Evolutionary conservation across 2,329 filamentous ascomycete genomes (phyloP), one percentile per base, ranked within the genome.

Genomic region (Sporothrix pallida): DNA sequence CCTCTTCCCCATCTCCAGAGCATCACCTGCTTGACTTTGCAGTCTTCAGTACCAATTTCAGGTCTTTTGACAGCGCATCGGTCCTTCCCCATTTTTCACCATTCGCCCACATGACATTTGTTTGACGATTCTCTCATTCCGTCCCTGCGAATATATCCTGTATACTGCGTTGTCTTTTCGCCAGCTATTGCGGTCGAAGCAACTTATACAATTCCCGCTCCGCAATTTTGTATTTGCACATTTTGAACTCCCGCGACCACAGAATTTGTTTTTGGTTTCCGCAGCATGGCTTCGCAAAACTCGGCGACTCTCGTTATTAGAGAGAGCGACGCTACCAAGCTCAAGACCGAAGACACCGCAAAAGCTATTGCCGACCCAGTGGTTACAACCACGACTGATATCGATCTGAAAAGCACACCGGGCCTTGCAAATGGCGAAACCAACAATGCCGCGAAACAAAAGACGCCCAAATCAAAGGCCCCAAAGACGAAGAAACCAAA

Each of bases 401-500:
- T 72, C 1, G 81, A 80, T 20, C 15, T 31, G 23, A 70, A 78
- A 46, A 79, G 77, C 44, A 31, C 76, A 23, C 17, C 48, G 70
- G 70, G 76, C 26, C 72, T 63, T 17, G 23, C 77, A 6, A 77
- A 79, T 1, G 77, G 69, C 23, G 78, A 62, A 1, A 12, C 12
- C 31, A 74, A 68, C 26, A 52, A 60, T n/a, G 2, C 10, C 4
- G 9, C 48, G 37, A 54, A 63, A 10, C 67, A 80, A 71, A 81
- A 82, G 73, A 15, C 63, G 4, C 72, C 75, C n/a, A 80, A 79
- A 56, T 68, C 76, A 7, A 80, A 79, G 68, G 54, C 70, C 15
- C 73, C 72, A 23, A 81, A 81, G 75, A 78, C 72, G 8, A 78
- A 78, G 56, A 81, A 79, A 72, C 2, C 71, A 12, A 80, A 80